Conservation (phyloP, 1,139 yeast species). For the Pichia sp. region DNA sequence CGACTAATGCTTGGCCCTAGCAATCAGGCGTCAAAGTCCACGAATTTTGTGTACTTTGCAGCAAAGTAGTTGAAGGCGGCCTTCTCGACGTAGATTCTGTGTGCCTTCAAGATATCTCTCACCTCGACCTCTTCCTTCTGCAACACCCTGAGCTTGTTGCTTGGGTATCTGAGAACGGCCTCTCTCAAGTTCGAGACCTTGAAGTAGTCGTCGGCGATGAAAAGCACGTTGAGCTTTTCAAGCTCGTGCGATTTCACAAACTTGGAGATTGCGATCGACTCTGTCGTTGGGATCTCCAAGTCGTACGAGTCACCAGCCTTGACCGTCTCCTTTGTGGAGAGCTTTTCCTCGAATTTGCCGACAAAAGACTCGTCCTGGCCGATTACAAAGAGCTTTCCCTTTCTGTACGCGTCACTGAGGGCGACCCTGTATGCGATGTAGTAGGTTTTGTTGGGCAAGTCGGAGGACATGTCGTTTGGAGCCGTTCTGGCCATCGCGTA, state of each 20-base stretch:
- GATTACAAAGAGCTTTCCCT: conserved; percentile 65
- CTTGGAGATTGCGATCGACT: conserved; percentile 44
- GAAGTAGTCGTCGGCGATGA: conserved; percentile 55
- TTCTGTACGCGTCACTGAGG: conserved; percentile 70
- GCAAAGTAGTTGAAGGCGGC: conserved; percentile 59
- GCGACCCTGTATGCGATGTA: conserved; percentile 75
- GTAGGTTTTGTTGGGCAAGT: conserved; percentile 72
- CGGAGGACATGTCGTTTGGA: conserved; percentile 84
- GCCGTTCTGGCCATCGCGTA: conserved; percentile 87
- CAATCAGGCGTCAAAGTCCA: conserved; percentile 8
- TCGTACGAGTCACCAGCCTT: conserved; percentile 25
- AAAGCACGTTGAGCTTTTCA: conserved; percentile 54
- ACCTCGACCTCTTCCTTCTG: conserved; percentile 79
- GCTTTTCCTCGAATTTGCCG: conserved; percentile 12
- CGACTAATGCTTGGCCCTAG: background rate
- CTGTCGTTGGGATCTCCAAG: conserved; percentile 28
- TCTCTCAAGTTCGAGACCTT: conserved; percentile 45
- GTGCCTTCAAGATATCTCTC: conserved; percentile 77
- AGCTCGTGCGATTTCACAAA: conserved; percentile 58
- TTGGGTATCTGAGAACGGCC: conserved; percentile 43
- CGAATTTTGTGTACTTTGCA: conserved; percentile 22
- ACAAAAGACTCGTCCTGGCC: conserved; percentile 45
- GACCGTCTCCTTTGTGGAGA: conserved; percentile 14
- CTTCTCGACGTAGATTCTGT: conserved; percentile 69
- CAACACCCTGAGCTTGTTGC: conserved; percentile 55